phyloP scores from a whole-genome alignment of 257 asterid genomes.

The Solanum paucissectum region DNA sequence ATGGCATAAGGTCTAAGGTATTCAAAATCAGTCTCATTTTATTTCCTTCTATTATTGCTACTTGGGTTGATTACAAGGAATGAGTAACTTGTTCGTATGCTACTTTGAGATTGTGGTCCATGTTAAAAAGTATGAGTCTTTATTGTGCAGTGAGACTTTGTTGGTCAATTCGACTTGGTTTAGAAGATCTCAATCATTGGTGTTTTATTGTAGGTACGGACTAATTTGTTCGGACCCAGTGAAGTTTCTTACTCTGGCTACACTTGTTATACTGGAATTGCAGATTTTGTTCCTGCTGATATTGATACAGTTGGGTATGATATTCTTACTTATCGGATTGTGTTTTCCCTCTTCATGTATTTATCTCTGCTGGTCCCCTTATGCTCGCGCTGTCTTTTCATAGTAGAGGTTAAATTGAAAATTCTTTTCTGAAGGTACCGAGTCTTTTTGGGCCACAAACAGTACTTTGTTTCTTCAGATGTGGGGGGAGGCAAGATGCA shows the following conservation, averaged over 20 bases:
- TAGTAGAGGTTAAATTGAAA: neutral
- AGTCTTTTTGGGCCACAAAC: slow-evolving; percentile 93
- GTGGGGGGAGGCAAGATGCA: slow-evolving; percentile 99
- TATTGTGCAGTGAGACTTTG: neutral
- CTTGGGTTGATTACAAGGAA: neutral
- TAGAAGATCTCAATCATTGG: neutral
- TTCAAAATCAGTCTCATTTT: neutral
- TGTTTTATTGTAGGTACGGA: slow-evolving; percentile 45
- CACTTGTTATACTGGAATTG: slow-evolving; percentile 97
- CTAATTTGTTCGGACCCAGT: slow-evolving; percentile 54
- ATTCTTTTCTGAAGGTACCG: slow-evolving; percentile 58
- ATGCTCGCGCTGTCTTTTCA: neutral
- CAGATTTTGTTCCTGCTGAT: slow-evolving; percentile 90
- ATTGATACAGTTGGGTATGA: slow-evolving; percentile 90
- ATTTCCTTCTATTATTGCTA: neutral
- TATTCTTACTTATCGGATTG: neutral
- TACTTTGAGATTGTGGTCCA: neutral
- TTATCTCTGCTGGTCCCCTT: neutral
- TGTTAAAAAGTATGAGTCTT: neutral
- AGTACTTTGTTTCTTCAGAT: slow-evolving; percentile 94
- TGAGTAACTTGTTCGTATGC: neutral
- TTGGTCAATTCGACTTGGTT: neutral
- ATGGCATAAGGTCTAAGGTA: slow-evolving; percentile 96
- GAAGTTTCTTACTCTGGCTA: slow-evolving; percentile 78
- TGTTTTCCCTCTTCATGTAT: neutral